Percentiles rank a stretch among this genome's conserved stretches.
Conservation (phyloP, 352 stramenopile species). For the Globisporangium cederbergense region DNA sequence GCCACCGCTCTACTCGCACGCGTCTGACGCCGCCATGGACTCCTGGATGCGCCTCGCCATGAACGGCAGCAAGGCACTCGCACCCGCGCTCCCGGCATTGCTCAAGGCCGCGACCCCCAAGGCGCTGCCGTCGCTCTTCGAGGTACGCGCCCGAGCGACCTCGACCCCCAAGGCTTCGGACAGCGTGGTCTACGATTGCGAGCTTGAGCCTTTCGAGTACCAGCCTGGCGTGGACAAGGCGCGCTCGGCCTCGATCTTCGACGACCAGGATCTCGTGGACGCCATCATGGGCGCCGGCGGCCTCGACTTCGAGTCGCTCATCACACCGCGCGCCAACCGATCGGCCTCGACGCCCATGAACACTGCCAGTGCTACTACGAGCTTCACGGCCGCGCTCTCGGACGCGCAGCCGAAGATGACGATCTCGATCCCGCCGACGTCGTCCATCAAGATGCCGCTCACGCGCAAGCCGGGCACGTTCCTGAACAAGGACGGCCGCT, state of each 20-base stretch:
- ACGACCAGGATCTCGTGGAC: slow-evolving; percentile 73
- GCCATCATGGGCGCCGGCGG: slow-evolving; percentile 63
- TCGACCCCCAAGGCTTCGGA: slow-evolving; percentile 7
- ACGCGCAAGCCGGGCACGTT: slow-evolving; percentile 78
- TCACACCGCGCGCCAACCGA: slow-evolving; percentile 11
- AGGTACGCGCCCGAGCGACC: slow-evolving; percentile 12
- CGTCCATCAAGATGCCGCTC: slow-evolving; percentile 29
- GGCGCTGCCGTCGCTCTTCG: slow-evolving; percentile 19
- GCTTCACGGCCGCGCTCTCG: slow-evolving; percentile 28
- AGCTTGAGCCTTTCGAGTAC: slow-evolving; percentile 75
- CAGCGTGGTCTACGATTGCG: slow-evolving; percentile 29
- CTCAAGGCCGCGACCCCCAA: slow-evolving; percentile 18
- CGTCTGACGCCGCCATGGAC: slow-evolving; percentile 22
- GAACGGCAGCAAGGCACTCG: slow-evolving; percentile 19
- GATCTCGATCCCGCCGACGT: slow-evolving; percentile 25
- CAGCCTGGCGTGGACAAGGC: slow-evolving; percentile 22
- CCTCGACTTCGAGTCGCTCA: slow-evolving; percentile 46
- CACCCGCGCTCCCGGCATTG: slow-evolving; percentile 18
- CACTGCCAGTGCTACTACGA: background rate
- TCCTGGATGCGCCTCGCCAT: slow-evolving; percentile 22
- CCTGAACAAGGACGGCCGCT: slow-evolving; percentile 85
- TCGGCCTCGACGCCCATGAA: slow-evolving; percentile 12
- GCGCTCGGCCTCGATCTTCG: slow-evolving; percentile 72
- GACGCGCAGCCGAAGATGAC: slow-evolving; percentile 16
- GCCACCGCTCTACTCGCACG: slow-evolving; percentile 44